Conservation (phyloP, 306 rosid species). For the Fagus sylvatica region DNA sequence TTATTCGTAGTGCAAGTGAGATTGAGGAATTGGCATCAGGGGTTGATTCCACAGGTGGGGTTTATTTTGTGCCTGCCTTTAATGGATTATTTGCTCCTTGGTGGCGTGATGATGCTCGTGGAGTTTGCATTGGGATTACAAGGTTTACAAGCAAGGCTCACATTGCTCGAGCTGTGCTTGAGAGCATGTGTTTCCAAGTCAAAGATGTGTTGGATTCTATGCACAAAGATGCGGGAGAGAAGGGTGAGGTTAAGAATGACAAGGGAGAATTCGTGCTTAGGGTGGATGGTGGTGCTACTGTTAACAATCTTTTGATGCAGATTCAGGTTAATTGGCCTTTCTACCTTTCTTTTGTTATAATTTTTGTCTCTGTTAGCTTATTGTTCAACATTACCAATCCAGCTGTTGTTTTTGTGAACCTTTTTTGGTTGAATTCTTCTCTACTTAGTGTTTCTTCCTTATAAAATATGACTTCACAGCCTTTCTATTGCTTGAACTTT, state of each 20-base stretch:
- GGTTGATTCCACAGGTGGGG: slow-evolving; percentile 70
- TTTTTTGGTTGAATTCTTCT: not conserved
- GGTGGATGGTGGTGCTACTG: slow-evolving; percentile 92
- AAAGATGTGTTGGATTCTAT: slow-evolving; percentile 84
- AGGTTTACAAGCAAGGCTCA: slow-evolving; percentile 82
- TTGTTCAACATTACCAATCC: not conserved
- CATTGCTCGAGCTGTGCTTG: slow-evolving; percentile 88
- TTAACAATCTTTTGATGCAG: slow-evolving; percentile 82
- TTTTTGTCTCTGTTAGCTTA: slow-evolving; percentile 4
- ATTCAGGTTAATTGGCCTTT: slow-evolving; percentile 62
- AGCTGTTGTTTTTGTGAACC: not conserved
- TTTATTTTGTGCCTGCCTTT: slow-evolving; percentile 96
- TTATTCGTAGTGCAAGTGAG: slow-evolving; percentile 65
- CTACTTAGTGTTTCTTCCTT: not conserved
- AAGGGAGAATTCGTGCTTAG: slow-evolving; percentile 60
- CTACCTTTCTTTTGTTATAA: slow-evolving; percentile 1
- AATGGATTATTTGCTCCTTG: slow-evolving; percentile 92
- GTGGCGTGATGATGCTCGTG: slow-evolving; percentile 99
- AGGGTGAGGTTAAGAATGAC: slow-evolving; percentile 29
- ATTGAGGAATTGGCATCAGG: slow-evolving; percentile 63
- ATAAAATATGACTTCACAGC: not conserved
- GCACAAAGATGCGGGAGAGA: slow-evolving; percentile 64
- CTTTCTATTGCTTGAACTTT: not conserved
- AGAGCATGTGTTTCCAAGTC: slow-evolving; percentile 89
- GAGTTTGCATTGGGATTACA: slow-evolving; percentile 78